A percentile compares a stretch with the other conserved stretches of the same genome.
These are phyloP conservation scores for Tolypocladium ovalisporum DNA, from an alignment of 2,329 filamentous ascomycete species.

Conservation along the genomic window DNA sequence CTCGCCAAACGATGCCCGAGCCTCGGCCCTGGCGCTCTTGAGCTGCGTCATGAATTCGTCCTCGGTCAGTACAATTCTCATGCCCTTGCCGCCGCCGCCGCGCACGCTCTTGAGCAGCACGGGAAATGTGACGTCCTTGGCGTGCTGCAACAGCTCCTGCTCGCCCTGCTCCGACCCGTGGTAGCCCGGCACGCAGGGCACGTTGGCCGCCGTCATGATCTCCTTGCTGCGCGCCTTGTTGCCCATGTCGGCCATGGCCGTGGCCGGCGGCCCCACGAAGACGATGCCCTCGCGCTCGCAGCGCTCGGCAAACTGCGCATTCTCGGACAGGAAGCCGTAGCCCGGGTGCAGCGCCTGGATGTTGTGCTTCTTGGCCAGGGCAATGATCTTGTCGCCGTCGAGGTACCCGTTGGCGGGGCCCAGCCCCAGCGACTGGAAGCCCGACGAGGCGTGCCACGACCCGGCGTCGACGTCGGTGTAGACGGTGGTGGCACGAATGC, in stretches of 20 bases:
- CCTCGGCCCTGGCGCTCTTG: conserved; percentile 63
- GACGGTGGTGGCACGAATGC: conserved; percentile 85
- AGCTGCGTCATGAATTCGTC: conserved; percentile 62
- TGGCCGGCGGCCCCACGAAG: conserved; percentile 84
- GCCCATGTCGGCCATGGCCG: conserved; percentile 80
- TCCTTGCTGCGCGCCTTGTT: conserved; percentile 90
- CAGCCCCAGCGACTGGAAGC: conserved; percentile 73
- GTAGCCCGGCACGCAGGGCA: conserved; percentile 93
- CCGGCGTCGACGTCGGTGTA: conserved; percentile 86
- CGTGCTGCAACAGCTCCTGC: conserved; percentile 51
- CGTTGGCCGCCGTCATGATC: conserved; percentile 91
- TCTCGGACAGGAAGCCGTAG: conserved; percentile 93
- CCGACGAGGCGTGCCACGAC: conserved; percentile 80
- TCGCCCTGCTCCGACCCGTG: conserved; percentile 76
- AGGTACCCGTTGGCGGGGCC: conserved; percentile 80
- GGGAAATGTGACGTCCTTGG: conserved; percentile 57
- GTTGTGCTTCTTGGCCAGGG: conserved; percentile 71
- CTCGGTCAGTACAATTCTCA: conserved; percentile 61
- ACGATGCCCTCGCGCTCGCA: conserved; percentile 84
- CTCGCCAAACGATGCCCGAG: conserved; percentile 70
- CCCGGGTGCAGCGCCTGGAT: conserved; percentile 92
- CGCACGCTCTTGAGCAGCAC: conserved; percentile 72
- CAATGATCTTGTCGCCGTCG: conserved; percentile 86
- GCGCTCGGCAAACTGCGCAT: conserved; percentile 77
- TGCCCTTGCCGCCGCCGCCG: conserved; percentile 75